Base-by-base conservation (phyloP, 768 basidiomycete genomes). In the Lactarius vividus region DNA sequence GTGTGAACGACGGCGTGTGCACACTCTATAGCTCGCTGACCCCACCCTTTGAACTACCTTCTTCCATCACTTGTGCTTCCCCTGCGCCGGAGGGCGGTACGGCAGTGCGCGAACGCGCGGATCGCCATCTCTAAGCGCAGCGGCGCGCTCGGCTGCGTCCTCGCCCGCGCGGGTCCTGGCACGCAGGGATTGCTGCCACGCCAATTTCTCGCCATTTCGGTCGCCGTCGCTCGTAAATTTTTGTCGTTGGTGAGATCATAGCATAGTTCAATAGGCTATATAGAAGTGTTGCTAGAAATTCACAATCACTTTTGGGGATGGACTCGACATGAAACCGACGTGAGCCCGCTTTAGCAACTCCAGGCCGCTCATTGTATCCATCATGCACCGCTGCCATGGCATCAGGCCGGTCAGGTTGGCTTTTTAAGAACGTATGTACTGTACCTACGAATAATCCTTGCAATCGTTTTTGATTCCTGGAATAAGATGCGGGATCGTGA, bases 121-220 rank as follows among this genome's bases (percentile, higher is more conserved):
- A 85, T 35, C 33, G 84, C 89, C 81, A 90, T 83, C 20, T 85
- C 80, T 70, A 89, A 88, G 7, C 77, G 77, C 13, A 88, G 72
- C 0, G 95, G 95, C n/a, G 91, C 85, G 81, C 6, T 87, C 84
- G n/a, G 83, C 80, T 3, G 87, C 82, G 26, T 78, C 78, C 75
- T 91, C 69, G 82, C 83, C 13, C 89, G 79, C 11, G 58, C 4
- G 37, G 11, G 37, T 37, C 37, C 11, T 2, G 37, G 37, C 37
- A 11, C 37, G 13, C 37, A 37, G 37, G 74, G 76, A 52, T 79
- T 77, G 71, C 86, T 87, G 82, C 92, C 33, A 4, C 33, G 9
- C 33, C 4, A 98, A 98, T 77, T 95, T 97, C 76, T 98, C 95
- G 61, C 91, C 93, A 71, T 96, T 96, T 95, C 96, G 96, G 73